Conservation (phyloP, 208 protist species). For the Leptomonas pyrrhocoris region DNA sequence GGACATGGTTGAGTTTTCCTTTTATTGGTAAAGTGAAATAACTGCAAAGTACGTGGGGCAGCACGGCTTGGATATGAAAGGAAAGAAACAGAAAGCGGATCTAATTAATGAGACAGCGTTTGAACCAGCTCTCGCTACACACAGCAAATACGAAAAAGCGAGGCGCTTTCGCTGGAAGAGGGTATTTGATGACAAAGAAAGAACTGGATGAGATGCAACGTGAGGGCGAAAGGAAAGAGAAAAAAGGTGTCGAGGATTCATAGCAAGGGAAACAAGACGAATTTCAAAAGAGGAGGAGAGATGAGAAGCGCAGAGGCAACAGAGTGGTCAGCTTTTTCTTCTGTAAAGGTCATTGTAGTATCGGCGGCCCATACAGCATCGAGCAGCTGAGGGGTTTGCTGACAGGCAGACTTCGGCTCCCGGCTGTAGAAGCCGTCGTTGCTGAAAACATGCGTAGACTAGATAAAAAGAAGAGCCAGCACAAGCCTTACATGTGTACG, state of each 20-base stretch:
- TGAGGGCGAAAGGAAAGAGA: not conserved
- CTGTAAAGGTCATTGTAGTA: no score
- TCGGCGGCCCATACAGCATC: no score
- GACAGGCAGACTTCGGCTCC: no score
- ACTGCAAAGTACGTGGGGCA: not conserved
- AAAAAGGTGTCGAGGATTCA: not conserved
- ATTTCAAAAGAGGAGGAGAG: not conserved
- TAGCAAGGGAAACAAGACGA: not conserved
- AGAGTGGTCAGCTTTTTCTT: no score
- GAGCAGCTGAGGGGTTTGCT: no score
- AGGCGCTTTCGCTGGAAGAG: not conserved
- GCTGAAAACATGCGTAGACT: no score
- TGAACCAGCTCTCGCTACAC: not conserved
- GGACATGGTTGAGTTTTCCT: constrained; percentile 5
- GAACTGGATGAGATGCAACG: not conserved
- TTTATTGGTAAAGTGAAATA: not conserved
- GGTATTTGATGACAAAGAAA: constrained; percentile 24
- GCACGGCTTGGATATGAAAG: not conserved
- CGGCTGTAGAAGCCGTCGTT: no score
- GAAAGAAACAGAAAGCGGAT: not conserved
- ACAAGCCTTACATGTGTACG: no score
- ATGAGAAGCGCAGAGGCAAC: not conserved
- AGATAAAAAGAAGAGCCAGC: no score
- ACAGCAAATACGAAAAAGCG: constrained; percentile 1
- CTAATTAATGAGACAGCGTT: not conserved